Evolutionary conservation across 2,329 filamentous ascomycete species (phyloP).

Genomic region (Apiospora saccharicola): DNA sequence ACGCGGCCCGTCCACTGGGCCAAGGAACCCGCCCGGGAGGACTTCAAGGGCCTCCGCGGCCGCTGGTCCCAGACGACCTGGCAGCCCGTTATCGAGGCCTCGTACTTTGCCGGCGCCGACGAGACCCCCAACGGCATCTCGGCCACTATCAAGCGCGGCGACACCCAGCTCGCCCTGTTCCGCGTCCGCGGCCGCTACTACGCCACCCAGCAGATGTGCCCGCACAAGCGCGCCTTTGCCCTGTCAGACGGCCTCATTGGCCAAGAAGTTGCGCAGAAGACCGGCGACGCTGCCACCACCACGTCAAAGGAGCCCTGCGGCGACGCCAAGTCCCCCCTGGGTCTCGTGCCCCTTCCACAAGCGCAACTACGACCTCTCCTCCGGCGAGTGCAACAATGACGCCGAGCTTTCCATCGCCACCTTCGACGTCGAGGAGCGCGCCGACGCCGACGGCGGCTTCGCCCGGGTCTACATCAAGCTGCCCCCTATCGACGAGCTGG

Average conservation of each 20-base stretch:
- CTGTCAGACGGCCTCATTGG: constrained; percentile 86
- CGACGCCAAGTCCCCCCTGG: constrained; percentile 66
- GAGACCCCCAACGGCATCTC: constrained; percentile 75
- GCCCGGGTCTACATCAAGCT: constrained; percentile 78
- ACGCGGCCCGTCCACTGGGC: constrained; percentile 80
- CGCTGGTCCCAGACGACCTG: constrained; percentile 74
- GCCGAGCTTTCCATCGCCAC: constrained; percentile 79
- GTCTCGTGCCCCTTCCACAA: constrained; percentile 90
- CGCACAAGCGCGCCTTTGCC: constrained; percentile 90
- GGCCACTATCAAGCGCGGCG: constrained; percentile 82
- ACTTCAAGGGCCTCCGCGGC: constrained; percentile 72
- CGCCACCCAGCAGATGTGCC: constrained; percentile 93
- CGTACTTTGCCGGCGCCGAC: constrained; percentile 70
- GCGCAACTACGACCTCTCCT: constrained; percentile 81
- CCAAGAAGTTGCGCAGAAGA: constrained; percentile 53
- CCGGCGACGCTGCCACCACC: background rate
- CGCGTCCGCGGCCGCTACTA: constrained; percentile 83
- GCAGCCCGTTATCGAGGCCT: constrained; percentile 79
- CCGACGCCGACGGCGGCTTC: constrained; percentile 61
- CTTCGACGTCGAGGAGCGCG: constrained; percentile 76
- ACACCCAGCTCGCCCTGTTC: constrained; percentile 89
- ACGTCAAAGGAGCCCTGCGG: constrained; percentile 28
- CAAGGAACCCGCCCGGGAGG: constrained; percentile 68
- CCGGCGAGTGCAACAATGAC: constrained; percentile 79
- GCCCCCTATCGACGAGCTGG: constrained; percentile 81